A percentile compares a stretch with the other conserved stretches of the same genome.
Evolutionary conservation across 345 rosid species (phyloP).

Genomic region (Salix exigua): DNA sequence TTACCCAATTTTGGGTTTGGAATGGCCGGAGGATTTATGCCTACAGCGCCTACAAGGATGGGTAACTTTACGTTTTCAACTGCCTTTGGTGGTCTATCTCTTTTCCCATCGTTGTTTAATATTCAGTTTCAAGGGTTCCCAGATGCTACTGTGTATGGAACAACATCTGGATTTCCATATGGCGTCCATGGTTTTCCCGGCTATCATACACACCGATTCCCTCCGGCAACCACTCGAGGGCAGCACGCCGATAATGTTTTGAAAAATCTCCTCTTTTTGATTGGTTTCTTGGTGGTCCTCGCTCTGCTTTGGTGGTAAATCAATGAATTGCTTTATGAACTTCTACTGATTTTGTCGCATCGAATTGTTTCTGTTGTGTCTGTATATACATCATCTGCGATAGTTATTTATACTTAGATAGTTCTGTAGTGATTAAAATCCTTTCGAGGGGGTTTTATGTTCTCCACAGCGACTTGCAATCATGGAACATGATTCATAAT

Average conservation of each 20-base stretch:
- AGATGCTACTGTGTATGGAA: constrained; percentile 61
- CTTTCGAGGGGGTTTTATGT: background rate
- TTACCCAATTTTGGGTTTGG: constrained; percentile 60
- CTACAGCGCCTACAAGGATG: constrained; percentile 56
- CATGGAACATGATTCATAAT: background rate
- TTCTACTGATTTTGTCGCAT: background rate
- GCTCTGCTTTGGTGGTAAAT: constrained; percentile 53
- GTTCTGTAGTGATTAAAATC: background rate
- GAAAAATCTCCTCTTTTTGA: constrained; percentile 50
- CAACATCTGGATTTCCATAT: constrained; percentile 55
- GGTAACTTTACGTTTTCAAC: constrained; percentile 63
- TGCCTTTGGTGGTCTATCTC: constrained; percentile 58
- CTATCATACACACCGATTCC: constrained; percentile 45
- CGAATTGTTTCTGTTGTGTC: background rate
- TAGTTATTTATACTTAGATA: background rate
- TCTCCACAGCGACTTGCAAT: background rate
- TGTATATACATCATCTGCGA: constrained; percentile 16
- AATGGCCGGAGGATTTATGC: constrained; percentile 67
- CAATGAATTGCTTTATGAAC: background rate
- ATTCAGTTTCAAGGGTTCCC: constrained; percentile 72
- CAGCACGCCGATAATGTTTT: constrained; percentile 52
- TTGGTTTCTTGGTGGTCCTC: constrained; percentile 51
- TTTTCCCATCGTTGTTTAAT: constrained; percentile 72
- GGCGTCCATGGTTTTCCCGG: constrained; percentile 54
- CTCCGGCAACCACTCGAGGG: constrained; percentile 29